A percentile compares a stretch with the other conserved stretches of the same genome.
Evolutionary conservation across 2,329 filamentous ascomycete genomes (phyloP).

Genomic region (Penicillium sp.): DNA sequence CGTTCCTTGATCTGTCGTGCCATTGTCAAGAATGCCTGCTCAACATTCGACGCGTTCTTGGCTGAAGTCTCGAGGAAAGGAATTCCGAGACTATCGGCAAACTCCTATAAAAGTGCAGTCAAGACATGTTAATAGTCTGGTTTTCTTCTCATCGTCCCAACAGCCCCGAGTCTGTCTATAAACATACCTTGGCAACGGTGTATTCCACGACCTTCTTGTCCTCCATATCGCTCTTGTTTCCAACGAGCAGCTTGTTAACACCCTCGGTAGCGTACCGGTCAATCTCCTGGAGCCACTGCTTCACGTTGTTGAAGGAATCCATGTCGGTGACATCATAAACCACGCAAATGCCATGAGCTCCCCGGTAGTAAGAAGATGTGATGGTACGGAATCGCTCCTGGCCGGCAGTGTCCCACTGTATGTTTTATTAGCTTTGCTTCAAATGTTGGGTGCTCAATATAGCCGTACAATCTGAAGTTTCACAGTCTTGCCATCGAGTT

Average conservation of each 20-base stretch:
- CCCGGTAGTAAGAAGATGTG: constrained; percentile 98
- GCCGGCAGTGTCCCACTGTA: constrained; percentile 96
- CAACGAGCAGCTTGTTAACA: constrained; percentile 98
- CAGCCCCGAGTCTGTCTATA: background rate
- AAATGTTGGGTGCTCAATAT: background rate
- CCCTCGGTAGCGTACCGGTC: constrained; percentile 98
- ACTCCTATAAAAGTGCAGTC: constrained; percentile 65
- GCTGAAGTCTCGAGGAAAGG: constrained; percentile 99
- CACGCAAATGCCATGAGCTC: constrained; percentile 97
- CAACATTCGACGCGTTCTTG: constrained; percentile 99
- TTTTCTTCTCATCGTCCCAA: background rate
- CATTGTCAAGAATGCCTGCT: constrained; percentile 99
- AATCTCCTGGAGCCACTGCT: constrained; percentile 99
- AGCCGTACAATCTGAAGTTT: constrained; percentile 89
- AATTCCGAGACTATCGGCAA: constrained; percentile 96
- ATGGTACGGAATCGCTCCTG: constrained; percentile 99
- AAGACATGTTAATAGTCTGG: constrained; percentile 10
- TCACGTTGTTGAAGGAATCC: constrained; percentile 99
- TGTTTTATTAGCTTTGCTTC: constrained; percentile 16
- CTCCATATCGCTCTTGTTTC: constrained; percentile 99
- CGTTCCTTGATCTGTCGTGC: constrained; percentile 99
- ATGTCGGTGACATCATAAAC: constrained; percentile 99
- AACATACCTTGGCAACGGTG: constrained; percentile 91
- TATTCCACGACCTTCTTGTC: constrained; percentile 99
- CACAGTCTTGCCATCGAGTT: constrained; percentile 98